phyloP scores from a whole-genome alignment of 1,139 yeast genomes.

The Candida freyschussii region DNA sequence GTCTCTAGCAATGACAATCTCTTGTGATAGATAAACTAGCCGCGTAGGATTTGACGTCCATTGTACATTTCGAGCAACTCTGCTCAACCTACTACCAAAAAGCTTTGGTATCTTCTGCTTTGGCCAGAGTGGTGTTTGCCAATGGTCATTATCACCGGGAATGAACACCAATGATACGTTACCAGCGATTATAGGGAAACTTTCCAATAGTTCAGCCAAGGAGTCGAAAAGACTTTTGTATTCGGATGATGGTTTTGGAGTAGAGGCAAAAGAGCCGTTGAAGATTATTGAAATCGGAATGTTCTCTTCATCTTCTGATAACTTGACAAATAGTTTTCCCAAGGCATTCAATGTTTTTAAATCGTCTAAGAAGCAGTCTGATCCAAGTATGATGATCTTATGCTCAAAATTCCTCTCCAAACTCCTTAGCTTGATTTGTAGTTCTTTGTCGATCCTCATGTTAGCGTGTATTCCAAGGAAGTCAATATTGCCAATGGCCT shows the following conservation, averaged over 20 bases:
- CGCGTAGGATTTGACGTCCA: slow-evolving; percentile 81
- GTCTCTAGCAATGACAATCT: slow-evolving; percentile 69
- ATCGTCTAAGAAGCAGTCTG: slow-evolving; percentile 65
- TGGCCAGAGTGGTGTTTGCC: slow-evolving; percentile 80
- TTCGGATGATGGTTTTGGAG: slow-evolving; percentile 47
- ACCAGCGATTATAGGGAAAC: slow-evolving; percentile 40
- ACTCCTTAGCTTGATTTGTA: slow-evolving; percentile 48
- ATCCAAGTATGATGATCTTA: slow-evolving; percentile 65
- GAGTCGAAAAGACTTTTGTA: slow-evolving; percentile 75
- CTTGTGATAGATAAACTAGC: slow-evolving; percentile 76
- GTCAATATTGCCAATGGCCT: slow-evolving; percentile 74
- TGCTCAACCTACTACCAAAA: slow-evolving; percentile 62
- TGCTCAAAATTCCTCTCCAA: slow-evolving; percentile 61
- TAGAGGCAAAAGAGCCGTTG: slow-evolving; percentile 66
- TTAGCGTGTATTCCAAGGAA: slow-evolving; percentile 63
- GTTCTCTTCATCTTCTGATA: slow-evolving; percentile 38
- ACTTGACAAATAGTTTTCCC: slow-evolving; percentile 47
- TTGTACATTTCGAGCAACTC: slow-evolving; percentile 58
- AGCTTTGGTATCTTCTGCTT: slow-evolving; percentile 63
- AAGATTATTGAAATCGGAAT: slow-evolving; percentile 59
- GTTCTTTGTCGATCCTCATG: slow-evolving; percentile 52
- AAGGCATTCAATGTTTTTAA: slow-evolving; percentile 54
- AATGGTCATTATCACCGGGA: slow-evolving; percentile 92
- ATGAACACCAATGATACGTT: slow-evolving; percentile 56
- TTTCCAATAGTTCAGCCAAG: slow-evolving; percentile 52